These are phyloP conservation scores for Juglanconis juglandina DNA, from an alignment of 2,329 filamentous ascomycete species.

Conservation along the genomic window DNA sequence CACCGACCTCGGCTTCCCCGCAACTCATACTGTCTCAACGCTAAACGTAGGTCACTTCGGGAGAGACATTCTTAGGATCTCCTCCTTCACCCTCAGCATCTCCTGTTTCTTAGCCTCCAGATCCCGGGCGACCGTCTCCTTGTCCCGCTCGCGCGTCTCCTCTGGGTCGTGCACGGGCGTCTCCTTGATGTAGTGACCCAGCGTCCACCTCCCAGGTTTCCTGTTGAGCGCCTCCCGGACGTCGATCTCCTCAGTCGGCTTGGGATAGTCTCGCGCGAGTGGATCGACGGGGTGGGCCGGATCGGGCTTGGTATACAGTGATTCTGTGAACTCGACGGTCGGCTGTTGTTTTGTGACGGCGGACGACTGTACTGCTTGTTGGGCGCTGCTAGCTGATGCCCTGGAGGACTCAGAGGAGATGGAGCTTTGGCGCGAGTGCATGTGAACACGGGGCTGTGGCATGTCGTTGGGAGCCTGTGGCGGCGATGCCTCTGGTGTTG, in stretches of 20 bases:
- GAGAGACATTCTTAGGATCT: slow-evolving; percentile 15
- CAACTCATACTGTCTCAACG: background rate
- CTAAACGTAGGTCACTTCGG: background rate
- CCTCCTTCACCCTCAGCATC: slow-evolving; percentile 37
- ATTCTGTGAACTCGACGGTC: background rate
- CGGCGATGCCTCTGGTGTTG: background rate
- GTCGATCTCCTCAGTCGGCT: slow-evolving; percentile 37
- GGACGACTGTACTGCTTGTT: slow-evolving; percentile 4
- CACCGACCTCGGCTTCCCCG: background rate
- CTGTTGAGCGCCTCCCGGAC: slow-evolving; percentile 42
- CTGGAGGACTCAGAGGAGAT: slow-evolving; percentile 16
- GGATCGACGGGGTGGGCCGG: slow-evolving; percentile 25
- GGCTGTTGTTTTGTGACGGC: background rate
- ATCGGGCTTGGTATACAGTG: background rate
- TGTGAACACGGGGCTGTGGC: background rate
- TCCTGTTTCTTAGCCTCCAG: slow-evolving; percentile 47
- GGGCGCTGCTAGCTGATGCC: slow-evolving; percentile 9
- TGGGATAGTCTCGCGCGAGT: slow-evolving; percentile 37
- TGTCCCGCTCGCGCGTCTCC: slow-evolving; percentile 26
- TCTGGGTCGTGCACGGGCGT: slow-evolving; percentile 23
- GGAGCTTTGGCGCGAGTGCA: slow-evolving; percentile 15
- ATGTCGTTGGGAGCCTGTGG: background rate
- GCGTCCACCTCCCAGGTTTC: slow-evolving; percentile 35
- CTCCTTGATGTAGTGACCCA: slow-evolving; percentile 35
- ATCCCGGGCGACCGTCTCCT: slow-evolving; percentile 35